Evolutionary conservation across 495 filamentous ascomycete genomes (phyloP).

Genomic region (Penicilliopsis zonata): DNA sequence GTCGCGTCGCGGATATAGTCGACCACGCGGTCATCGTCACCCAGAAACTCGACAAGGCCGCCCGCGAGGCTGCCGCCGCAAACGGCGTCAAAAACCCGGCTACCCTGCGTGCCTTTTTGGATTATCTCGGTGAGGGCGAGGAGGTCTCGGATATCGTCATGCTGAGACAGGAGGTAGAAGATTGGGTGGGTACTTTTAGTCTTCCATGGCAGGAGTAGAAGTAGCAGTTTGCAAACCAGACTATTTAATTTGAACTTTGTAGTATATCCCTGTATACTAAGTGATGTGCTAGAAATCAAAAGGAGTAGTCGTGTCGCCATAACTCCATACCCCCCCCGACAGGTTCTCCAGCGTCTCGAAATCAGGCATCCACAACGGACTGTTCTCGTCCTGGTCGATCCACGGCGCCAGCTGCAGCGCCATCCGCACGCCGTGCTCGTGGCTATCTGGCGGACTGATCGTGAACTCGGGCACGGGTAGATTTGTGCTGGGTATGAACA

Average conservation of each 20-base stretch:
- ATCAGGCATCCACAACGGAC: conserved; percentile 35
- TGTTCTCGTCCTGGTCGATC: conserved; percentile 31
- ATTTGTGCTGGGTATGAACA: no score
- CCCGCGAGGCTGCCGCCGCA: conserved; percentile 60
- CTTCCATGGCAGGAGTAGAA: conserved; percentile 64
- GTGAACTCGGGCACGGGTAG: no score
- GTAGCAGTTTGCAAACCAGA: conserved; percentile 7
- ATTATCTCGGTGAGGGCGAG: conserved; percentile 72
- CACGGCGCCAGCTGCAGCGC: conserved; percentile 33
- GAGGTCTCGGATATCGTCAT: conserved; percentile 75
- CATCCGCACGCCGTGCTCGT: conserved; percentile 30
- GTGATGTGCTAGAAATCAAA: no score
- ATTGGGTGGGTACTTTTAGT: conserved; percentile 89
- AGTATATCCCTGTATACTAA: no score
- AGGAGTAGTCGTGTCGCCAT: conserved; percentile 16
- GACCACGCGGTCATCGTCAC: conserved; percentile 82
- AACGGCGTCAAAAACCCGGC: conserved; percentile 66
- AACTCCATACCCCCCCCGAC: conserved; percentile 23
- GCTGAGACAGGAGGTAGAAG: conserved; percentile 79
- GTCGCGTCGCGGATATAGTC: conserved; percentile 84
- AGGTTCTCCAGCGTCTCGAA: conserved; percentile 32
- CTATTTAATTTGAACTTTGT: not conserved
- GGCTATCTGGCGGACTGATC: no score
- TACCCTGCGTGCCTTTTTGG: conserved; percentile 73
- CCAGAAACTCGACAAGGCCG: conserved; percentile 68